Evolutionary conservation across 176 grass and related monocot species (phyloP).

Genomic region (Avena sativa): DNA sequence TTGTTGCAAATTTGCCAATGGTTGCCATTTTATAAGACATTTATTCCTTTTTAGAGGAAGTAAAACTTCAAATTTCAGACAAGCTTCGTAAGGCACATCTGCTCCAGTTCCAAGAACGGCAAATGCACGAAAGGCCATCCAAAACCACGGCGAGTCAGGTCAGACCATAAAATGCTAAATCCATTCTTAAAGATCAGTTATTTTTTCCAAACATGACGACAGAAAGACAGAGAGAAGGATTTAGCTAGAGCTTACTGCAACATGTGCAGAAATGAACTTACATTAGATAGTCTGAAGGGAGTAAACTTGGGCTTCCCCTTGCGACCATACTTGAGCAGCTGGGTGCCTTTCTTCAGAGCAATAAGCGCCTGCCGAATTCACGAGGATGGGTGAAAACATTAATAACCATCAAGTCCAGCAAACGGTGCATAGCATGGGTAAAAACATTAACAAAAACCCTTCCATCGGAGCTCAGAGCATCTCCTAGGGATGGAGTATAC

Average conservation of each 20-base stretch:
- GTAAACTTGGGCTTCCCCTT: constrained; percentile 96
- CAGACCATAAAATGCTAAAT: not conserved
- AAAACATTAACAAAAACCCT: not conserved
- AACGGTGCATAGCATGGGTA: not conserved
- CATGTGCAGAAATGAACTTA: constrained; percentile 49
- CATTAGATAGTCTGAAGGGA: constrained; percentile 85
- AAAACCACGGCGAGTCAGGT: not conserved
- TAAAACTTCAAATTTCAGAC: not conserved
- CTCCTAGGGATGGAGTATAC: not conserved
- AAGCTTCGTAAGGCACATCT: not conserved
- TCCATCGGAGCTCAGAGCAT: not conserved
- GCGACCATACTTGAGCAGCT: constrained; percentile 92
- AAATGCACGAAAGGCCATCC: not conserved
- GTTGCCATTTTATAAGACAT: not conserved
- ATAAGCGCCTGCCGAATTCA: constrained; percentile 59
- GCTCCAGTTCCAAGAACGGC: not conserved
- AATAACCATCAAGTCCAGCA: not conserved
- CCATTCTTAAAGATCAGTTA: not conserved
- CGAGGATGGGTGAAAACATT: not conserved
- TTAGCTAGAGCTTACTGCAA: not conserved
- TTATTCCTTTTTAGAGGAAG: not conserved
- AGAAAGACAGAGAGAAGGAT: too few relatives aligned
- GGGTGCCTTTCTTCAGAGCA: constrained; percentile 93
- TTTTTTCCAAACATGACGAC: not conserved
- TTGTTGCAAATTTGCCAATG: not conserved